Evolutionary conservation across 2,329 filamentous ascomycete species (phyloP).

Genomic region (Fusarium nelsonii): DNA sequence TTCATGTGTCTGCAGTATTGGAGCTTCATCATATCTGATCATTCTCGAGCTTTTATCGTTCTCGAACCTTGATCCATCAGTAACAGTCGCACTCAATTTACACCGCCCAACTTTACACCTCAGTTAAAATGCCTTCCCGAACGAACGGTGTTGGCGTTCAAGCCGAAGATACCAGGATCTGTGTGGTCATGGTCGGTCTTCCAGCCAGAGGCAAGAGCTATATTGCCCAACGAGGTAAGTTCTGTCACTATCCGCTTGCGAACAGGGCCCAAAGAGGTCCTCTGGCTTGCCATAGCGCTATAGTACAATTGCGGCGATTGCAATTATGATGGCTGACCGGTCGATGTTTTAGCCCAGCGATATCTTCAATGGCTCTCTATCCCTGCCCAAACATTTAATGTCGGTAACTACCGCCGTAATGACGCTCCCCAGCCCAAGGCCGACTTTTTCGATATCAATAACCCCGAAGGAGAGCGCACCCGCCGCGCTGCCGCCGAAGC

Average conservation of each 20-base stretch:
- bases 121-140: conserved; percentile 58
- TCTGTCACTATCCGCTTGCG: conserved; percentile 24
- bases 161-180: conserved; percentile 96
- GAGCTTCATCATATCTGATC: conserved; percentile 34
- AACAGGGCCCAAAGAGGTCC: conserved; percentile 47
- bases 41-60: conserved; percentile 20
- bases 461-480: conserved; percentile 89
- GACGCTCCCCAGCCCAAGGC: conserved; percentile 91
- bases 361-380: conserved; percentile 98
- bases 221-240: conserved; percentile 93
- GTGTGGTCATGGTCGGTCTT: conserved; percentile 98
- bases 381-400: conserved; percentile 94
- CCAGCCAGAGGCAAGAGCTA: conserved; percentile 96
- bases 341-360: conserved; percentile 74
- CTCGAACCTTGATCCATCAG: conserved; percentile 25
- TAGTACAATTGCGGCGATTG: conserved; percentile 15
- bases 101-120: conserved; percentile 3
- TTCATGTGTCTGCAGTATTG: conserved; percentile 49
- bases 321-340: conserved; percentile 23
- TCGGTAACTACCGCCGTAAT: conserved; percentile 92
- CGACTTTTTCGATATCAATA: conserved; percentile 94
- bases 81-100: conserved; percentile 29
- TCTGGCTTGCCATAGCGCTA: conserved; percentile 28
- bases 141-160: conserved; percentile 80
- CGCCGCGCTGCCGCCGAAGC: conserved; percentile 90